Conservation (phyloP, 2,329 filamentous ascomycete genomes). For the Plectosphaerella plurivora region DNA sequence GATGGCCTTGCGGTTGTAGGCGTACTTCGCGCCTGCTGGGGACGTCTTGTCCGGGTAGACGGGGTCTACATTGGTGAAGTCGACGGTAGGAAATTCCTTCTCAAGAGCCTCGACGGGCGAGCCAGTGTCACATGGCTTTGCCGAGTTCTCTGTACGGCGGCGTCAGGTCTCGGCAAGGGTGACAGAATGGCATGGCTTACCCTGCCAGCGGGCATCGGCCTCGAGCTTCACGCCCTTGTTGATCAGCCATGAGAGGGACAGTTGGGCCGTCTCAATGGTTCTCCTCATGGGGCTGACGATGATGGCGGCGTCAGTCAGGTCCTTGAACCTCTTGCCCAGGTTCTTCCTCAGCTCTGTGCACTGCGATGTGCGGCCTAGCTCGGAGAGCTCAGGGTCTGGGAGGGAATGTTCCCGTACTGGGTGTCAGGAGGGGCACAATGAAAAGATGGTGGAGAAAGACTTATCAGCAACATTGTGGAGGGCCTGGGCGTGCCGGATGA, state of each 20-base stretch:
- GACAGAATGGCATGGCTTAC: constrained; percentile 23
- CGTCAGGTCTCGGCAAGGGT: background rate
- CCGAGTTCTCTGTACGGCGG: constrained; percentile 42
- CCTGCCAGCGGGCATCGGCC: constrained; percentile 62
- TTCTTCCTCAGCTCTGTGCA: constrained; percentile 38
- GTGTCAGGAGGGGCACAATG: constrained; percentile 15
- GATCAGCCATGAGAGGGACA: constrained; percentile 54
- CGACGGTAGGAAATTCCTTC: constrained; percentile 48
- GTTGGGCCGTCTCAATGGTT: constrained; percentile 59
- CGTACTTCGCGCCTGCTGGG: constrained; percentile 39
- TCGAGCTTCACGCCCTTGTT: constrained; percentile 48
- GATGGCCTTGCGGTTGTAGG: constrained; percentile 47
- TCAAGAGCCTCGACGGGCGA: constrained; percentile 37
- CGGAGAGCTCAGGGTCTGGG: constrained; percentile 45
- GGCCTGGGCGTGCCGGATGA: constrained; percentile 84
- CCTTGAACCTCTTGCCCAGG: constrained; percentile 32
- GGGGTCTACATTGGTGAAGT: constrained; percentile 53
- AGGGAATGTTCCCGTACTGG: constrained; percentile 39
- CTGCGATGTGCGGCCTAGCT: constrained; percentile 41
- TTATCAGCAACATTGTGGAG: constrained; percentile 50
- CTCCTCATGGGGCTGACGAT: constrained; percentile 62
- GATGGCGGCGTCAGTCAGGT: constrained; percentile 37
- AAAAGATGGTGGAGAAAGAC: constrained; percentile 19
- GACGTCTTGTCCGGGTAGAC: constrained; percentile 60
- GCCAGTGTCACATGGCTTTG: constrained; percentile 59